Evolutionary conservation across 306 rosid species (phyloP).

Genomic region (Oxytropis ochrocephala): DNA sequence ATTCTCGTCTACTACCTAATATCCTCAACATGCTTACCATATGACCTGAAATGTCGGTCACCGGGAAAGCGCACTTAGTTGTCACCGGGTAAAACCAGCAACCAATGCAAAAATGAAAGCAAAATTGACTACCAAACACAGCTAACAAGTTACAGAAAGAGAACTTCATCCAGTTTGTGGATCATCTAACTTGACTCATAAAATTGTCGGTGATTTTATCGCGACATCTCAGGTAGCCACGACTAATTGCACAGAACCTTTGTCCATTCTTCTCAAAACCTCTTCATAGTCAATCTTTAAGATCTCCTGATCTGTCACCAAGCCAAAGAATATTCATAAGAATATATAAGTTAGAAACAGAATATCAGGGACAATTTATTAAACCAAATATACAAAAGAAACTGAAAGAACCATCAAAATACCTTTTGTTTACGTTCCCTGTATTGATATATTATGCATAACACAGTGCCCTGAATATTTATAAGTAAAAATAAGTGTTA

Average conservation of each 20-base stretch:
- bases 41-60: background rate
- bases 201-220: background rate
- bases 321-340: slow-evolving; percentile 8
- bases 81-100: slow-evolving; percentile 2
- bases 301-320: slow-evolving; percentile 37
- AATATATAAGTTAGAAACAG: background rate
- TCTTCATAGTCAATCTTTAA: slow-evolving; percentile 38
- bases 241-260: background rate
- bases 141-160: slow-evolving; percentile 4
- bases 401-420: background rate
- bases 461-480: no score
- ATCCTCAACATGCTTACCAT: slow-evolving; percentile 3
- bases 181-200: background rate
- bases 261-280: slow-evolving; percentile 19
- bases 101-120: slow-evolving; percentile 11
- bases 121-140: slow-evolving; percentile 7
- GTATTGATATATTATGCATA: background rate
- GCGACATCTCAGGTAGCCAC: background rate
- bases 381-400: background rate
- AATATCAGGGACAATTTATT: background rate
- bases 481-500: background rate
- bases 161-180: background rate
- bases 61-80: background rate
- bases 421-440: slow-evolving; percentile 45
- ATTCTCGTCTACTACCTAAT: background rate